Conservation (phyloP, 2,329 filamentous ascomycete genomes). For the Clonostachys rhizophaga region DNA sequence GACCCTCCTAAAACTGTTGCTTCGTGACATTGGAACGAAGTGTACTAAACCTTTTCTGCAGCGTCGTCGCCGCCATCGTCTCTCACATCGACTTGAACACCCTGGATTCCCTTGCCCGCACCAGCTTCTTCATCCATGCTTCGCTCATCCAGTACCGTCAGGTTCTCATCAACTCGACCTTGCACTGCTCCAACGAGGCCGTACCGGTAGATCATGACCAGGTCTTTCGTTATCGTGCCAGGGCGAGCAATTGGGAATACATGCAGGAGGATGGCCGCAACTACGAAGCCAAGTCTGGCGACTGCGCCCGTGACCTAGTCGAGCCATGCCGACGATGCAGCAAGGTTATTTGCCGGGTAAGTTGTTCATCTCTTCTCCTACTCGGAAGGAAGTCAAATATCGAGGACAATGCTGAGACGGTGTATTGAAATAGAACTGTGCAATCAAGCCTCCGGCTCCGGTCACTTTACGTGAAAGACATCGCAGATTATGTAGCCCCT, state of each 20-base stretch:
- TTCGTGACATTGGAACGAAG: neutral
- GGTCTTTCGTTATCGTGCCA: slow-evolving; percentile 50
- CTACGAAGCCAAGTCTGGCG: slow-evolving; percentile 63
- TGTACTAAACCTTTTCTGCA: slow-evolving; percentile 29
- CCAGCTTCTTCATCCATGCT: slow-evolving; percentile 73
- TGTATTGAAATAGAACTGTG: slow-evolving; percentile 66
- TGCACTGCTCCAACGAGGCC: slow-evolving; percentile 75
- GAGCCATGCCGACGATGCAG: slow-evolving; percentile 75
- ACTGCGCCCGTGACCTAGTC: slow-evolving; percentile 86
- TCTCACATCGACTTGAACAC: slow-evolving; percentile 80
- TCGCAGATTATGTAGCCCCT: slow-evolving; percentile 74
- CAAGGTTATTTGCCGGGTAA: slow-evolving; percentile 75
- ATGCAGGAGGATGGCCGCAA: slow-evolving; percentile 47
- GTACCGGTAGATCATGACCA: slow-evolving; percentile 48
- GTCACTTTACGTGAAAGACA: slow-evolving; percentile 68
- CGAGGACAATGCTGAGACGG: neutral
- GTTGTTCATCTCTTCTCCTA: slow-evolving; percentile 14
- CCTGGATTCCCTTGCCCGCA: slow-evolving; percentile 75
- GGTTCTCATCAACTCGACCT: slow-evolving; percentile 67
- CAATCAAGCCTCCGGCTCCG: slow-evolving; percentile 72
- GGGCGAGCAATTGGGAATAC: slow-evolving; percentile 54
- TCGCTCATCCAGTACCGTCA: slow-evolving; percentile 75
- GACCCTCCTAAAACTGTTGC: neutral
- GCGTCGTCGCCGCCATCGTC: slow-evolving; percentile 72
- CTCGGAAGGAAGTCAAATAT: neutral